phyloP scores from a whole-genome alignment of 2,329 filamentous ascomycete species.

The Tolypocladium paradoxum region DNA sequence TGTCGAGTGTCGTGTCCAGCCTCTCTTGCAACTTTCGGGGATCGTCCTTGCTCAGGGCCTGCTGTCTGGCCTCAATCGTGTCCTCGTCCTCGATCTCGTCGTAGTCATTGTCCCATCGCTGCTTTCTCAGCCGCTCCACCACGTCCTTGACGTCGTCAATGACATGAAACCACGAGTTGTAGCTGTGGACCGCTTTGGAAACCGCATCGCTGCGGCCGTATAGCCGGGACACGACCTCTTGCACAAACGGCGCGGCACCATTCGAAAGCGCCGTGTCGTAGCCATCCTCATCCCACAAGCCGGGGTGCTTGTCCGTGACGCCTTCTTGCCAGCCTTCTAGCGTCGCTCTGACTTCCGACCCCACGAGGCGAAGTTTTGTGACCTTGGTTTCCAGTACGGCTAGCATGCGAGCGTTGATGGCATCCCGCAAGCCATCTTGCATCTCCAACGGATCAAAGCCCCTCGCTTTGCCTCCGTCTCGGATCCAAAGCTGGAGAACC shows the following conservation, averaged over 20 bases:
- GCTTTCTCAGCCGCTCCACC: conserved; percentile 53
- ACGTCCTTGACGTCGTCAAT: conserved; percentile 56
- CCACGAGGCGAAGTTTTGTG: conserved; percentile 52
- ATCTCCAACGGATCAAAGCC: conserved; percentile 59
- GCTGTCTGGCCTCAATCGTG: conserved; percentile 54
- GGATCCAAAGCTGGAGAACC: conserved; percentile 66
- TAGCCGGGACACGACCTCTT: conserved; percentile 55
- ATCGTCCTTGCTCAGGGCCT: conserved; percentile 61
- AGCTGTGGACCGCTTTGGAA: conserved; percentile 48
- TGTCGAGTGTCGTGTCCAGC: conserved; percentile 43
- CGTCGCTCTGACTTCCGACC: conserved; percentile 50
- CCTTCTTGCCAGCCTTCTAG: conserved; percentile 50
- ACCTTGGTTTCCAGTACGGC: conserved; percentile 53
- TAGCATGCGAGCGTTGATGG: conserved; percentile 58
- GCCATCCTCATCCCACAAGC: conserved; percentile 57
- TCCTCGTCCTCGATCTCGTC: conserved; percentile 67
- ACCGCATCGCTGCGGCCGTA: conserved; percentile 63
- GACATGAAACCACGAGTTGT: conserved; percentile 62
- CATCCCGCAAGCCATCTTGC: conserved; percentile 55
- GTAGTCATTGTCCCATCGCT: conserved; percentile 66
- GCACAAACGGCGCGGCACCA: conserved; percentile 58
- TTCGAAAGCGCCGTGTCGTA: conserved; percentile 54
- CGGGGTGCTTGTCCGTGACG: conserved; percentile 35
- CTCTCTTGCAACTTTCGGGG: conserved; percentile 50
- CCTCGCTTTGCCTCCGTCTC: conserved; percentile 50